A percentile compares a stretch with the other conserved stretches of the same genome.
These are phyloP conservation scores for Blakeslea trispora DNA, from an alignment of 371 early-diverging fungal species.

Conservation along the genomic window DNA sequence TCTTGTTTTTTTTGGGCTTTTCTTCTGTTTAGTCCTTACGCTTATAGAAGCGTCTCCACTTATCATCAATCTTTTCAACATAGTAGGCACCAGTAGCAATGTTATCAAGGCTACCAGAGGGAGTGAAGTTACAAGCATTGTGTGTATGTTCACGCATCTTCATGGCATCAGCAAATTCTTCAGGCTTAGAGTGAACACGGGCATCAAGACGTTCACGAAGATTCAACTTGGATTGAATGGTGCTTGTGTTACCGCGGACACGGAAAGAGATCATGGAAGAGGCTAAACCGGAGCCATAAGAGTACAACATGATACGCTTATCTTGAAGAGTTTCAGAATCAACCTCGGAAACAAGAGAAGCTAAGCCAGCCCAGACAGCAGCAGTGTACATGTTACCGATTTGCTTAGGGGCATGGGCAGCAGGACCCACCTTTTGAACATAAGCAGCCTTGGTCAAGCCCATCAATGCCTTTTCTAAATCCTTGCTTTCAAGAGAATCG, in stretches of 20 bases:
- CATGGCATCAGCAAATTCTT: constrained; percentile 83
- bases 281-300: constrained; percentile 97
- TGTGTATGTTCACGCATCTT: constrained; percentile 86
- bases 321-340: constrained; percentile 67
- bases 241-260: constrained; percentile 64
- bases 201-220: constrained; percentile 71
- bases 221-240: constrained; percentile 66
- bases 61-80: constrained; percentile 86
- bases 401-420: constrained; percentile 82
- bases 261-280: constrained; percentile 93
- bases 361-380: constrained; percentile 90
- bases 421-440: constrained; percentile 78
- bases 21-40: constrained; percentile 64
- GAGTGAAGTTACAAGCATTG: constrained; percentile 78
- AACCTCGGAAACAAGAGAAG: constrained; percentile 79
- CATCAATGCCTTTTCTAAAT: constrained; percentile 90
- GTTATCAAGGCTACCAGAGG: constrained; percentile 61
- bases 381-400: constrained; percentile 98
- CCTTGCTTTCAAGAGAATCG: constrained; percentile 82
- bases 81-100: constrained; percentile 79
- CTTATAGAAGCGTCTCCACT: constrained; percentile 89
- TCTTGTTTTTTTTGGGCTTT: too few relatives aligned
- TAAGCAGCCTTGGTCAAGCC: constrained; percentile 72
- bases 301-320: constrained; percentile 91
- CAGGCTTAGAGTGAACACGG: constrained; percentile 77